phyloP scores from a whole-genome alignment of 768 basidiomycete genomes.

The Gloeostereum incarnatum region DNA sequence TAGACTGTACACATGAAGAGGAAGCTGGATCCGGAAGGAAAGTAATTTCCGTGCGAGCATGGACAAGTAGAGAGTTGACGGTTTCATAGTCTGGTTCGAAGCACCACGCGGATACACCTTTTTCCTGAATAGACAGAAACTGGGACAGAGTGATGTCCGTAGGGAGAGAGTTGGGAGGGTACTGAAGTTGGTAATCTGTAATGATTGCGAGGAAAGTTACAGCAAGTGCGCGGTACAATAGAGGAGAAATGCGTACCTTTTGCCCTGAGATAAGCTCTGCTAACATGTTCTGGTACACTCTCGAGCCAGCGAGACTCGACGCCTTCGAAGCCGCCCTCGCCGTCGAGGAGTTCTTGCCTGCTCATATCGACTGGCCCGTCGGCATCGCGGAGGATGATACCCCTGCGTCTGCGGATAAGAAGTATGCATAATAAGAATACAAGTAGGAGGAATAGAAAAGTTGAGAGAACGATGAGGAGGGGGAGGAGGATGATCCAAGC shows the following conservation, averaged over 20 bases:
- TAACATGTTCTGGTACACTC: slow-evolving; percentile 53
- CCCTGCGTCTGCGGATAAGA: slow-evolving; percentile 67
- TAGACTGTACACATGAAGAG: slow-evolving; percentile 92
- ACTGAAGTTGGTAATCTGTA: slow-evolving; percentile 74
- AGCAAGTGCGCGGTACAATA: slow-evolving; percentile 6
- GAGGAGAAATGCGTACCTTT: slow-evolving; percentile 55
- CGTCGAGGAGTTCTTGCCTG: slow-evolving; percentile 81
- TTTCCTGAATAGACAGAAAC: slow-evolving; percentile 98
- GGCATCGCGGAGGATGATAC: slow-evolving; percentile 72
- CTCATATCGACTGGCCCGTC: slow-evolving; percentile 94
- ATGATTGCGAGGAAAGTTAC: not conserved
- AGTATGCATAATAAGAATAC: slow-evolving; percentile 88
- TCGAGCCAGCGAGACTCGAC: slow-evolving; percentile 94
- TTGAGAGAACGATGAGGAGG: slow-evolving; percentile 86
- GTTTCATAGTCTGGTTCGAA: slow-evolving; percentile 99
- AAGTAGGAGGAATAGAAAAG: slow-evolving; percentile 86
- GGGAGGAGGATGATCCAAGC: slow-evolving; percentile 85
- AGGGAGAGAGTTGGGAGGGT: slow-evolving; percentile 92
- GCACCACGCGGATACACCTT: slow-evolving; percentile 98
- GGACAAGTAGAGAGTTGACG: slow-evolving; percentile 85
- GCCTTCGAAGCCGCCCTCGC: slow-evolving; percentile 89
- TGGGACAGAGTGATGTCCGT: slow-evolving; percentile 98
- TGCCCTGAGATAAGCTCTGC: slow-evolving; percentile 70
- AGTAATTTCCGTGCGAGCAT: slow-evolving; percentile 93
- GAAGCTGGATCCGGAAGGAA: slow-evolving; percentile 96